Evolutionary conservation across 805 yeast species (phyloP).

Genomic region (Saccharomyces cerevisiae): DNA sequence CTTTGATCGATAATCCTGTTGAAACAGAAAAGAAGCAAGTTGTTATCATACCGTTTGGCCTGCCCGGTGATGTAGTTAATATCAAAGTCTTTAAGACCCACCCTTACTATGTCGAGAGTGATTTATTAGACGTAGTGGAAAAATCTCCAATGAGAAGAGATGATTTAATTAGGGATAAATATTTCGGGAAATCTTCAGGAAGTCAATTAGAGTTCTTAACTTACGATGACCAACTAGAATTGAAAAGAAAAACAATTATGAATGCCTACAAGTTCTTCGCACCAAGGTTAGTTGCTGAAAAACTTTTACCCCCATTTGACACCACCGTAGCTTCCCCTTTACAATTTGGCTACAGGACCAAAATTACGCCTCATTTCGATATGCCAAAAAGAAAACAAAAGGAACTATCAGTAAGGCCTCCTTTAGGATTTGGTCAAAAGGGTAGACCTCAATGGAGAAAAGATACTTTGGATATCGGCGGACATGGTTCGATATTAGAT

Average conservation of each 20-base stretch:
- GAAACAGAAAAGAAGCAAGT: conserved; percentile 42
- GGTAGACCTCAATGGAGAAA: conserved; percentile 69
- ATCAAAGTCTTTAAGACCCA: conserved; percentile 72
- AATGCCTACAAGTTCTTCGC: conserved; percentile 80
- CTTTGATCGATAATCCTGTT: conserved; percentile 55
- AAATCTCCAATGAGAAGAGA: conserved; percentile 44
- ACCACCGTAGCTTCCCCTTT: conserved; percentile 70
- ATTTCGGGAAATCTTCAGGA: conserved; percentile 90
- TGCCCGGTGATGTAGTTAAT: conserved; percentile 74
- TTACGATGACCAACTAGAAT: conserved; percentile 62
- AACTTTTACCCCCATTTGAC: conserved; percentile 50
- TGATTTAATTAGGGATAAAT: conserved; percentile 54
- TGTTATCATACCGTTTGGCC: conserved; percentile 74
- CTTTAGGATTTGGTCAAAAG: conserved; percentile 82
- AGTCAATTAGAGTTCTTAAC: conserved; percentile 83
- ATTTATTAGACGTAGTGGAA: conserved; percentile 46
- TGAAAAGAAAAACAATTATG: conserved; percentile 65
- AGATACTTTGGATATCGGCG: conserved; percentile 40
- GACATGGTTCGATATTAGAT: conserved; percentile 62
- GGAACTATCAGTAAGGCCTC: conserved; percentile 43
- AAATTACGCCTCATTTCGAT: conserved; percentile 92
- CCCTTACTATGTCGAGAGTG: conserved; percentile 66
- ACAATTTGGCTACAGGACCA: conserved; percentile 74
- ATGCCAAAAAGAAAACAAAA: conserved; percentile 50
- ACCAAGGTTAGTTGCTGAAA: conserved; percentile 38